Evolutionary conservation across 257 asterid species (phyloP), one percentile per base, ranked within the genome.

Genomic region (Solanum bulbocastanum): DNA sequence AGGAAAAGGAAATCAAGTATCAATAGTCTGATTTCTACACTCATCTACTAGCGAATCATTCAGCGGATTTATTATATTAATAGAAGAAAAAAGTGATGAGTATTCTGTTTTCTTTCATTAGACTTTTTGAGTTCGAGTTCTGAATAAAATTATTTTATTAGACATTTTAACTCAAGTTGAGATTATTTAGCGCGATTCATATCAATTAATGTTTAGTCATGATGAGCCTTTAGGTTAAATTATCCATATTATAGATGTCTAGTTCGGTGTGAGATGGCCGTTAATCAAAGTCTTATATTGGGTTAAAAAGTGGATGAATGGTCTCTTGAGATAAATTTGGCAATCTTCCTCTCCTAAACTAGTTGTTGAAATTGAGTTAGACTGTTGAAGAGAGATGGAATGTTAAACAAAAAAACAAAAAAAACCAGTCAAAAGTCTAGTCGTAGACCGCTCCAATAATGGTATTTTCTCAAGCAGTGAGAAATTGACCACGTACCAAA

Each of bases 401-500:
- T 18, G 6, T 8, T 20, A 23, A 62, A 65, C 13, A 23, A 23
- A 69, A 69, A 30, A 30, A 69, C 8, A 14, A 81, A 42, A 7
- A 79, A 32, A 52, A 9, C 11, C 36, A 25, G 65, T 5, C 20
- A 33, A 10, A 49, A 32, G 39, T 35, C 66, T 79, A 58, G 83
- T 42, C 60, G 44, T 11, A 62, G 87, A 71, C 86, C 83, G 36
- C 39, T 44, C 73, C 36, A 56, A 87, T 12, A 71, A 89, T 85
- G 40, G 73, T 69, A 86, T 87, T 69, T 87, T 86, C 76, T 60
- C 33, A 44, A 69, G 78, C 74, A 36, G 25, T 25, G 16, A 30
- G 81, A 84, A 66, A n/a, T 86, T 81, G 91, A 90, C 87, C 20
- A 27, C 22, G 79, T 86, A 83, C 87, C 89, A 81, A 42, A 72